Evolutionary conservation across 345 rosid species (phyloP).

Genomic region (Camelina sativa): DNA sequence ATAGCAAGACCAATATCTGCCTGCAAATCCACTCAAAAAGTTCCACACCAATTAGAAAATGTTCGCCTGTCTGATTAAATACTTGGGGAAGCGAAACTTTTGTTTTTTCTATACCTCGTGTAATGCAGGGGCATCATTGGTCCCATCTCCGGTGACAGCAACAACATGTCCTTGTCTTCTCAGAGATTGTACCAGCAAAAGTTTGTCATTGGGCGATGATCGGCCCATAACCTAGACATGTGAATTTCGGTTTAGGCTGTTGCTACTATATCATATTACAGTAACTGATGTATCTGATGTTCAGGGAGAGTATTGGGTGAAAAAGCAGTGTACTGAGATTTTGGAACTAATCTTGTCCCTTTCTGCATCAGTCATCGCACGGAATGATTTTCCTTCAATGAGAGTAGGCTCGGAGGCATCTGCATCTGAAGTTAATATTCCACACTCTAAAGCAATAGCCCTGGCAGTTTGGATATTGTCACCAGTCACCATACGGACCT

Average conservation of each 20-base stretch:
- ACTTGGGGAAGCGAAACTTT: neutral
- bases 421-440: slow-evolving; percentile 66
- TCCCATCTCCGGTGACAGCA: slow-evolving; percentile 94
- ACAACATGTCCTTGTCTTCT: slow-evolving; percentile 76
- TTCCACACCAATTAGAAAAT: slow-evolving; percentile 14
- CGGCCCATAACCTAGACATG: slow-evolving; percentile 82
- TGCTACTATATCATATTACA: slow-evolving; percentile 18
- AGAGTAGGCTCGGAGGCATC: slow-evolving; percentile 69
- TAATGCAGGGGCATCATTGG: slow-evolving; percentile 92
- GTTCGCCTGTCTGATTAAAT: neutral
- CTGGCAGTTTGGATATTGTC: slow-evolving; percentile 94
- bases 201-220: slow-evolving; percentile 90
- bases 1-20: slow-evolving; percentile 99
- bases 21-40: slow-evolving; percentile 49
- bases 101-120: slow-evolving; percentile 64
- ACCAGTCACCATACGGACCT: slow-evolving; percentile 99
- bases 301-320: slow-evolving; percentile 6
- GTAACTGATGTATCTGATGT: slow-evolving; percentile 11
- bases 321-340: slow-evolving; percentile 60
- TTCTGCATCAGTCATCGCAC: slow-evolving; percentile 64
- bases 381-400: slow-evolving; percentile 87
- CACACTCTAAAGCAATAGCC: slow-evolving; percentile 96
- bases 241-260: slow-evolving; percentile 14
- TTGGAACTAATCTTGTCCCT: slow-evolving; percentile 73
- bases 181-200: slow-evolving; percentile 81